These are phyloP conservation scores for Castanopsis chinensis DNA, from an alignment of 306 rosid species.

Conservation along the genomic window DNA sequence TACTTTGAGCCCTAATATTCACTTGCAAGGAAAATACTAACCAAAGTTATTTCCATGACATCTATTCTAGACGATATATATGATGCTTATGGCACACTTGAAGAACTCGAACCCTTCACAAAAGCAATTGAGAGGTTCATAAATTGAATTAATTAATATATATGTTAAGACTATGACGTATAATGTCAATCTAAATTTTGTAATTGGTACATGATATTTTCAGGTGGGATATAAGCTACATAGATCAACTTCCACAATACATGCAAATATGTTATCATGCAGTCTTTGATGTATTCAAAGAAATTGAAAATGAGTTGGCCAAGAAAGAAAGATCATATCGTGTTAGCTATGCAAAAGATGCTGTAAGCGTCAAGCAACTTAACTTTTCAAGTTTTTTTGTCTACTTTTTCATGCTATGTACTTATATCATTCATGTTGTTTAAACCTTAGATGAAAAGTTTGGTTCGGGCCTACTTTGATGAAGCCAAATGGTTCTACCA, in stretches of 20 bases:
- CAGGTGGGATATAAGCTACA: conserved; percentile 1
- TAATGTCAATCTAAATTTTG: too few species aligned
- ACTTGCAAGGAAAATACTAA: conserved; percentile 21
- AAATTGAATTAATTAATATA: too few species aligned
- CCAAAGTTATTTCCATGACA: conserved; percentile 4
- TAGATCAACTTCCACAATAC: conserved; percentile 5
- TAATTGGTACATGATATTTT: background rate
- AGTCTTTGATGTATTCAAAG: conserved; percentile 14
- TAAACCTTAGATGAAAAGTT: background rate
- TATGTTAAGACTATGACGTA: too few species aligned
- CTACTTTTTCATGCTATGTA: too few species aligned
- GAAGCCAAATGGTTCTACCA: conserved; percentile 37
- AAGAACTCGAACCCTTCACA: conserved; percentile 43
- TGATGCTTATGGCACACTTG: conserved; percentile 50
- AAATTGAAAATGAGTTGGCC: conserved; percentile 24
- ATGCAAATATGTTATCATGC: background rate
- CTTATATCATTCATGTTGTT: too few species aligned
- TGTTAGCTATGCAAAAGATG: conserved; percentile 19
- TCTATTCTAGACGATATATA: conserved; percentile 44
- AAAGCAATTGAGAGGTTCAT: conserved; percentile 40
- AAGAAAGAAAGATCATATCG: conserved; percentile 17
- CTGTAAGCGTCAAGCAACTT: background rate
- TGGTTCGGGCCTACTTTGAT: conserved; percentile 8
- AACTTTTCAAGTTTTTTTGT: too few species aligned
- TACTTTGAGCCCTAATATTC: conserved; percentile 31